These are phyloP conservation scores for Nepenthes alata DNA, from an alignment of 179 eudicot genomes.

Conservation along the genomic window DNA sequence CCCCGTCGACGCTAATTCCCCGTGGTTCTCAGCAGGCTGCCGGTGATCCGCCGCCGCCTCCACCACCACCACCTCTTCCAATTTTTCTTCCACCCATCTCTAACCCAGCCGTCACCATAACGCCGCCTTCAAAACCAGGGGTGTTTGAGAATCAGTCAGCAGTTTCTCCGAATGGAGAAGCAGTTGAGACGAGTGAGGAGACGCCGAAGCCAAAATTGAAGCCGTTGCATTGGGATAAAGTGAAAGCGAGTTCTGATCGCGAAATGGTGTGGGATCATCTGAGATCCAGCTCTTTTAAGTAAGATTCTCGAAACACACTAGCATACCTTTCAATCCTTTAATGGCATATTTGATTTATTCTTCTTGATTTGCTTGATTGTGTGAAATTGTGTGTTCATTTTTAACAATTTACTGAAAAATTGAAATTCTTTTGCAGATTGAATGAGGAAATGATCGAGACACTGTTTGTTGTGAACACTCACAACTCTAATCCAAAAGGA, in stretches of 20 bases:
- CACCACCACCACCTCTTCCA: conserved; percentile 23
- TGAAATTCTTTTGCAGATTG: conserved; percentile 41
- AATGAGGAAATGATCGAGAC: conserved; percentile 96
- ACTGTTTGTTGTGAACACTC: conserved; percentile 52
- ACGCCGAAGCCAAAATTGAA: conserved; percentile 64
- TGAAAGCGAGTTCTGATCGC: conserved; percentile 76
- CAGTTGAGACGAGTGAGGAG: conserved; percentile 17
- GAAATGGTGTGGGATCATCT: conserved; percentile 99
- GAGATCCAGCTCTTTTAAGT: conserved; percentile 88
- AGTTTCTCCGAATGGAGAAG: background rate
- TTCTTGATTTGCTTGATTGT: too few relatives aligned
- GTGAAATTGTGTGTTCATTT: background rate
- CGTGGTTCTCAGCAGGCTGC: background rate
- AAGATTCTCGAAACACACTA: conserved; percentile 4
- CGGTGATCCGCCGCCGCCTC: conserved; percentile 8
- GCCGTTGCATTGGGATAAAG: conserved; percentile 98
- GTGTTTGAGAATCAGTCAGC: conserved; percentile 20
- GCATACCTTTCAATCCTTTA: background rate
- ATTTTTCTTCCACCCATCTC: conserved; percentile 15
- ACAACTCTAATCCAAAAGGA: conserved; percentile 45
- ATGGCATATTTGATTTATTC: background rate
- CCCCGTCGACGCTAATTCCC: background rate
- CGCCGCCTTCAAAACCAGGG: conserved; percentile 28
- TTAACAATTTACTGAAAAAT: too few relatives aligned
- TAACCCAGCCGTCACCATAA: conserved; percentile 17